A percentile compares a stretch with the other conserved stretches of the same genome.
These are phyloP conservation scores for Citrullus amarus DNA, from an alignment of 306 rosid genomes.

Conservation along the genomic window DNA sequence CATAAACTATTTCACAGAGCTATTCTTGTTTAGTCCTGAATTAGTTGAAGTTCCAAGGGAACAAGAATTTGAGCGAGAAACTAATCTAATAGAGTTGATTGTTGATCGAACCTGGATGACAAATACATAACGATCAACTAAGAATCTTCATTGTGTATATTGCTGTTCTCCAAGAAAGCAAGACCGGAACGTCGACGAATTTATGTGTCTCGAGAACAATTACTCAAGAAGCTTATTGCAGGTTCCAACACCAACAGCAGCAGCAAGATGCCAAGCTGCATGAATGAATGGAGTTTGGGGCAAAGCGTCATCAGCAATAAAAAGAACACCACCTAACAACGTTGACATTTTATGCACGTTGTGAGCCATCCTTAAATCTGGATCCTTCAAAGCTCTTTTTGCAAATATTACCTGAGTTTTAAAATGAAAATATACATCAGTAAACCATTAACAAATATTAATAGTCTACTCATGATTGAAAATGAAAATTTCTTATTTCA, in stretches of 20 bases:
- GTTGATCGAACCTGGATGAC: neutral
- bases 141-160: neutral
- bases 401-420: conserved; percentile 71
- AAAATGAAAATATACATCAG: neutral
- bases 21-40: neutral
- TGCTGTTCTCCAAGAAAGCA: neutral
- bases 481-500: neutral
- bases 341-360: conserved; percentile 82
- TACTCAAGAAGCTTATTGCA: conserved; percentile 93
- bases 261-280: conserved; percentile 99
- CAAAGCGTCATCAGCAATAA: conserved; percentile 68
- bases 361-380: conserved; percentile 67
- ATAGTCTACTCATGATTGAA: neutral
- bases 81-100: neutral
- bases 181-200: neutral
- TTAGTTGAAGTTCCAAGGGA: neutral
- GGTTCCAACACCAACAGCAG: conserved; percentile 86
- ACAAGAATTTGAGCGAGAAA: neutral
- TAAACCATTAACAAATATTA: neutral
- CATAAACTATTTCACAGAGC: neutral
- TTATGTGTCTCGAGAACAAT: neutral
- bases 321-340: conserved; percentile 60
- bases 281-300: conserved; percentile 82
- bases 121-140: neutral
- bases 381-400: conserved; percentile 75